Evolutionary conservation across 306 rosid genomes (phyloP).

Genomic region (Gynostemma pentaphyllum): DNA sequence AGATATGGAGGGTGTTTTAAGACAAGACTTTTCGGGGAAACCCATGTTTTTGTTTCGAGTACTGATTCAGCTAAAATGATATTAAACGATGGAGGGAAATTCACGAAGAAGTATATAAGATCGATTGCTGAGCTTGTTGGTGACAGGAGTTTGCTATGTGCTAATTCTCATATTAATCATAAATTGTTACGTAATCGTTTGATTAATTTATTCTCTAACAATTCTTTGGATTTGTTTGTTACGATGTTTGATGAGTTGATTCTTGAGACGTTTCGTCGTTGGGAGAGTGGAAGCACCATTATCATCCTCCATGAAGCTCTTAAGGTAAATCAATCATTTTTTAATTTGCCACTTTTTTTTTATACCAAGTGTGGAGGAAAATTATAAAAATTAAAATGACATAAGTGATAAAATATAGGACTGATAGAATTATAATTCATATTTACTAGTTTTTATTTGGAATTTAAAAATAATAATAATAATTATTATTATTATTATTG

Average conservation of each 20-base stretch:
- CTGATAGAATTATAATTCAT: too few species aligned
- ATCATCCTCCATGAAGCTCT: constrained; percentile 56
- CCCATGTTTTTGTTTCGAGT: constrained; percentile 59
- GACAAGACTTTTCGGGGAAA: constrained; percentile 63
- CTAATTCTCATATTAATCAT: constrained; percentile 49
- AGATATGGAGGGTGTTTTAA: constrained; percentile 73
- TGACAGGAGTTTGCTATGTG: constrained; percentile 49
- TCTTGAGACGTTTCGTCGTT: constrained; percentile 25
- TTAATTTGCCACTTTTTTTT: background rate
- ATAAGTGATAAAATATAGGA: too few species aligned
- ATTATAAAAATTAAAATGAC: too few species aligned
- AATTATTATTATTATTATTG: too few species aligned
- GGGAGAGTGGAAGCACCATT: constrained; percentile 36
- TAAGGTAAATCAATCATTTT: constrained; percentile 28
- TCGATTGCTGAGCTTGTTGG: constrained; percentile 61
- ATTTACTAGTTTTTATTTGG: too few species aligned
- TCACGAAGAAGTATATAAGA: constrained; percentile 57
- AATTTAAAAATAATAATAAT: too few species aligned
- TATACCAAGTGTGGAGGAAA: too few species aligned
- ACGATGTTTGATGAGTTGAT: constrained; percentile 37
- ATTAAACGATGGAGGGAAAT: constrained; percentile 47
- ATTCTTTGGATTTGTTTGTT: constrained; percentile 32
- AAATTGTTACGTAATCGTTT: constrained; percentile 47
- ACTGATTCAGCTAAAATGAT: constrained; percentile 48
- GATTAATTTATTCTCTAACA: constrained; percentile 30